Conservation (phyloP, 2,329 filamentous ascomycete genomes). For the Fusarium mangiferae region DNA sequence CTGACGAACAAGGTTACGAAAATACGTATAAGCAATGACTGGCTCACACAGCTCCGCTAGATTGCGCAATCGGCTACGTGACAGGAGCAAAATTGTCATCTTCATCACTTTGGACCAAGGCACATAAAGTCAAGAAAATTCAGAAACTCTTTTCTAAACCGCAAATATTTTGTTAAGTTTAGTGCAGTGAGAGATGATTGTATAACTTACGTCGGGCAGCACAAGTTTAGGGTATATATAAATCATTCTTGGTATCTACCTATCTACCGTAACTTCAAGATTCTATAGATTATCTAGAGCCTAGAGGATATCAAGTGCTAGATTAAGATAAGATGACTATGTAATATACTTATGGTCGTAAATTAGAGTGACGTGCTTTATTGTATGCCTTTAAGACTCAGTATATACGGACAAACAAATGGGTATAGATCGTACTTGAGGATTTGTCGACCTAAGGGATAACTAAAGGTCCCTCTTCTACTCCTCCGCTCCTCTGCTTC, state of each 20-base stretch:
- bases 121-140: accelerated
- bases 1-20: no score
- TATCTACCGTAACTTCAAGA: neutral
- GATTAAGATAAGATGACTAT: neutral
- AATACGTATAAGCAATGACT: no score
- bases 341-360: accelerated
- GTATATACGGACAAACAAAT: neutral
- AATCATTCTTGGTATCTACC: constrained; percentile 2
- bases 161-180: neutral
- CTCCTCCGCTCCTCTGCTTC: neutral
- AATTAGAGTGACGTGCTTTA: neutral
- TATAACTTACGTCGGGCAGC: neutral
- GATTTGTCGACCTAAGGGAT: neutral
- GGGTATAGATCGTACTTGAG: neutral
- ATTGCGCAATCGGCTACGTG: accelerated
- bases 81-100: no score
- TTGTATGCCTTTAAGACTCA: neutral
- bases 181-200: neutral
- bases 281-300: neutral
- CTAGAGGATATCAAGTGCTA: neutral
- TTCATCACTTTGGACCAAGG: no score
- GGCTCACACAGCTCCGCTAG: no score
- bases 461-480: neutral
- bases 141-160: neutral
- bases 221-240: neutral